Evolutionary conservation across 2,329 filamentous ascomycete genomes (phyloP).

Genomic region (Epichloe amarillans): DNA sequence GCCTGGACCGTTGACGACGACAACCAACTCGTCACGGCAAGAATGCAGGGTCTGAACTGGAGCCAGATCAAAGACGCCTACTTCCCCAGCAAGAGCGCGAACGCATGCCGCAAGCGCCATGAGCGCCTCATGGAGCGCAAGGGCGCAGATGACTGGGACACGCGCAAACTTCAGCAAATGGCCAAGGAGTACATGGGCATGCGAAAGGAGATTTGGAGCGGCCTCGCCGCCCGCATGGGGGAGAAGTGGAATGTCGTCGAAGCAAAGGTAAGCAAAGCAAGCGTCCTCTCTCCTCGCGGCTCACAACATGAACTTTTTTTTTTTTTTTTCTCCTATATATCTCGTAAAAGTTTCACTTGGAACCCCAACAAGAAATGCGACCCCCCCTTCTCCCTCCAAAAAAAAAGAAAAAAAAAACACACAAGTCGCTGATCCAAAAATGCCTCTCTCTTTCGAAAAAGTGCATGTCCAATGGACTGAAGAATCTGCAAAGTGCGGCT

Average conservation of each 20-base stretch:
- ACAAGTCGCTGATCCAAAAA: neutral
- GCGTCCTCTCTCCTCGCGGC: neutral
- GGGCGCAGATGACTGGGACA: constrained; percentile 67
- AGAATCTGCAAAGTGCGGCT: constrained; percentile 60
- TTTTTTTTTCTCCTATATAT: neutral
- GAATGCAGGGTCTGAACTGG: constrained; percentile 71
- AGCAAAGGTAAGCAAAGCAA: constrained; percentile 35
- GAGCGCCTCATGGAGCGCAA: constrained; percentile 69
- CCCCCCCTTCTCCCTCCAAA: too few relatives aligned
- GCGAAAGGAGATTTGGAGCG: constrained; percentile 70
- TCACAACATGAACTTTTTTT: neutral
- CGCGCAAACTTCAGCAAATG: constrained; percentile 57
- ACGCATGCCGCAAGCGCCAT: constrained; percentile 81
- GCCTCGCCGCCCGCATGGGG: constrained; percentile 61
- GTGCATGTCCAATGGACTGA: constrained; percentile 76
- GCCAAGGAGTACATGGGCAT: constrained; percentile 68
- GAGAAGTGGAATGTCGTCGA: constrained; percentile 69
- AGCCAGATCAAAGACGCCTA: constrained; percentile 61
- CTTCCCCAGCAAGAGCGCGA: constrained; percentile 66
- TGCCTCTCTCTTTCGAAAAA: constrained; percentile 18
- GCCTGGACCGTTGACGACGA: constrained; percentile 68
- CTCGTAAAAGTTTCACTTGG: neutral
- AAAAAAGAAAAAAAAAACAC: too few relatives aligned
- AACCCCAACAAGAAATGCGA: neutral
- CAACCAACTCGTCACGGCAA: constrained; percentile 55